Percentiles rank a stretch among this genome's conserved stretches.
phyloP scores from a whole-genome alignment of 2,329 filamentous ascomycete genomes.

The Neocucurbitaria cava region DNA sequence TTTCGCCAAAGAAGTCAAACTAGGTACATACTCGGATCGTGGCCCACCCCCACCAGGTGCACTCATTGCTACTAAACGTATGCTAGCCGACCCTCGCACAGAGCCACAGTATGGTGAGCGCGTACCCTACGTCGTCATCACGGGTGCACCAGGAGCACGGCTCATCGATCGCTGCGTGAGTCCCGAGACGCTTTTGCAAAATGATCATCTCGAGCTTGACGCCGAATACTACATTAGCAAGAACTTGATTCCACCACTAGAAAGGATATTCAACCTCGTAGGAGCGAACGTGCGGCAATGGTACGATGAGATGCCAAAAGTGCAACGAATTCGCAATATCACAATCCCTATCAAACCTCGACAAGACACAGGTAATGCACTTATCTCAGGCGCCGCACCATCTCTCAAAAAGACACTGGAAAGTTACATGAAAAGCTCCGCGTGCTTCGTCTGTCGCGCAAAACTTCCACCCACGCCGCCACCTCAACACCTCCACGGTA shows the following conservation, averaged over 20 bases:
- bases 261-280: conserved; percentile 95
- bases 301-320: conserved; percentile 97
- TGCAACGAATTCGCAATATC: conserved; percentile 76
- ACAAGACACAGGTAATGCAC: conserved; percentile 16
- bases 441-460: conserved; percentile 77
- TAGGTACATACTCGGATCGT: conserved; percentile 86
- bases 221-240: conserved; percentile 97
- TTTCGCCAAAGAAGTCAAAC: conserved; percentile 88
- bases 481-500: conserved; percentile 15
- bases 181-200: conserved; percentile 80
- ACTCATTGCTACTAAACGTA: conserved; percentile 82
- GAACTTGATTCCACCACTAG: conserved; percentile 91
- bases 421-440: conserved; percentile 83
- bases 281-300: conserved; percentile 89
- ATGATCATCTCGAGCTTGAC: conserved; percentile 81
- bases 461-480: conserved; percentile 57
- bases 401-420: conserved; percentile 78
- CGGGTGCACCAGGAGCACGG: conserved; percentile 83
- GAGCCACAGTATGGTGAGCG: conserved; percentile 96
- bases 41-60: conserved; percentile 85
- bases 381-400: conserved; percentile 31
- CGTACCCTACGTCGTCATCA: conserved; percentile 91
- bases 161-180: conserved; percentile 90
- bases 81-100: conserved; percentile 83
- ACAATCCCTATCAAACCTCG: conserved; percentile 34